Percentiles rank a stretch among this genome's conserved stretches.
These are phyloP conservation scores for Viola odorata DNA, from an alignment of 345 rosid genomes.

Conservation along the genomic window DNA sequence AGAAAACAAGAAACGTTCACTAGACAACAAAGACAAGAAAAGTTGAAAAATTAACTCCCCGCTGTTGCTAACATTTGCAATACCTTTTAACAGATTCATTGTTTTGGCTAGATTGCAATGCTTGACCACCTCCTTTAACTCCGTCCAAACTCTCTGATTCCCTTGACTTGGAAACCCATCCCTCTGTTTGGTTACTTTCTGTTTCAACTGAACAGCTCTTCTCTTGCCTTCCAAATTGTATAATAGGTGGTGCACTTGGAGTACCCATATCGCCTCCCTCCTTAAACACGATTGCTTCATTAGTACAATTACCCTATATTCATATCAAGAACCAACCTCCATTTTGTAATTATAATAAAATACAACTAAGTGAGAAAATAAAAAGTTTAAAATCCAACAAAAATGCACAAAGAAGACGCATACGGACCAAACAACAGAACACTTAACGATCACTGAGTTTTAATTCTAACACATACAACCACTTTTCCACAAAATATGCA, in stretches of 20 bases:
- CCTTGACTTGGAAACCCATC: constrained; percentile 25
- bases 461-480: too few species aligned
- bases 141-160: constrained; percentile 3
- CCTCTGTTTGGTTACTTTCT: constrained; percentile 27
- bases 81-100: constrained; percentile 53
- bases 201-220: constrained; percentile 32
- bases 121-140: constrained; percentile 27
- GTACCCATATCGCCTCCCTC: constrained; percentile 57
- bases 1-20: neutral
- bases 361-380: neutral
- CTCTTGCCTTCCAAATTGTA: constrained; percentile 46
- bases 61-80: neutral
- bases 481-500: too few species aligned
- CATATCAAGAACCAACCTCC: constrained; percentile 11
- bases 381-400: neutral
- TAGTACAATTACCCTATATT: constrained; percentile 31
- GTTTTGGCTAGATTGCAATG: constrained; percentile 20
- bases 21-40: neutral
- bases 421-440: too few species aligned
- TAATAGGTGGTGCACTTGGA: constrained; percentile 89
- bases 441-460: too few species aligned
- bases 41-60: neutral
- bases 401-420: too few species aligned
- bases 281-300: constrained; percentile 19
- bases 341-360: neutral